These are phyloP conservation scores for Colletotrichum sojae DNA, from an alignment of 2,329 filamentous ascomycete species.

Conservation along the genomic window DNA sequence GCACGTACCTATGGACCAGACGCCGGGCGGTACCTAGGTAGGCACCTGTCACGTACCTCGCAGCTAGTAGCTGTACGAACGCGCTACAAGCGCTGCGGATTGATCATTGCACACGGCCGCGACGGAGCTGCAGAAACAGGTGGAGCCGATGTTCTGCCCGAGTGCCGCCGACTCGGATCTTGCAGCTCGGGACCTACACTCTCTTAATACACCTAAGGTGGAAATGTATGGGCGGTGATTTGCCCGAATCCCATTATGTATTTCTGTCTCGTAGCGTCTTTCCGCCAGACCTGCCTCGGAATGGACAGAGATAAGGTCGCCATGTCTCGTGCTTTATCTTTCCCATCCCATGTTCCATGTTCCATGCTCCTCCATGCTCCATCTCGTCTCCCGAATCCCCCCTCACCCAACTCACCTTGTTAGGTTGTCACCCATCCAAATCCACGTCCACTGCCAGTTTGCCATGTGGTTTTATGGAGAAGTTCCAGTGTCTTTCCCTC, in stretches of 20 bases:
- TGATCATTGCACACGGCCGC: too few species aligned
- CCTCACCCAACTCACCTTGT: too few species aligned
- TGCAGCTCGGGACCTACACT: slow-evolving; percentile 15
- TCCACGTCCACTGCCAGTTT: slow-evolving; percentile 15
- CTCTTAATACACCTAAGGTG: too few species aligned
- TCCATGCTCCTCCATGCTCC: too few species aligned
- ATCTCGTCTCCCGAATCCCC: too few species aligned
- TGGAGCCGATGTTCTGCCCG: slow-evolving; percentile 29
- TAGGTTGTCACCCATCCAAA: too few species aligned
- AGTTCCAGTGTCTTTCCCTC: too few species aligned
- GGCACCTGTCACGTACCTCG: background rate
- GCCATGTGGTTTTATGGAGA: slow-evolving; percentile 36
- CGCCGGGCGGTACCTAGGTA: too few species aligned
- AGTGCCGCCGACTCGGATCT: slow-evolving; percentile 41
- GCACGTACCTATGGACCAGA: too few species aligned
- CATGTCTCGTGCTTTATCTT: slow-evolving; percentile 39
- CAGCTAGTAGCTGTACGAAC: too few species aligned
- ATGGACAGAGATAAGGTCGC: slow-evolving; percentile 50
- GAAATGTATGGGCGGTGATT: slow-evolving; percentile 44
- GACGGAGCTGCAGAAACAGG: too few species aligned
- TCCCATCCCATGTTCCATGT: slow-evolving; percentile 32
- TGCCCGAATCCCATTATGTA: slow-evolving; percentile 55
- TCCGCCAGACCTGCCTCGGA: slow-evolving; percentile 21
- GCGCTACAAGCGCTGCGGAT: slow-evolving; percentile 10
- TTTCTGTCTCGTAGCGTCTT: slow-evolving; percentile 52